phyloP scores from a whole-genome alignment of 2,329 filamentous ascomycete genomes.

The Septoria petroselini region DNA sequence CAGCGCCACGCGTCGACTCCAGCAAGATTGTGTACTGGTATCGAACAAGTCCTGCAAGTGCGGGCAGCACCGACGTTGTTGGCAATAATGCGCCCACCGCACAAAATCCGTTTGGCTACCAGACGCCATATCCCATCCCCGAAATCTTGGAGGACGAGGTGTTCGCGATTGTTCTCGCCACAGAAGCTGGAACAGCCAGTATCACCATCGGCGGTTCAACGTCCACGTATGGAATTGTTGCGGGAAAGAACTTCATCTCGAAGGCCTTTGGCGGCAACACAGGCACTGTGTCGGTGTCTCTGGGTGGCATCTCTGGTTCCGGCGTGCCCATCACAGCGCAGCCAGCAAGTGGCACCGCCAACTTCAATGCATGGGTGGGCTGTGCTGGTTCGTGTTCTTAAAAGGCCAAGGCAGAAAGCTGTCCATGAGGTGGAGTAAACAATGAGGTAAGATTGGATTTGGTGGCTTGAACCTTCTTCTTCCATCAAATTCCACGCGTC shows the following conservation, averaged over 20 bases:
- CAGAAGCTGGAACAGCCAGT: slow-evolving; percentile 35
- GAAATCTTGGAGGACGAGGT: slow-evolving; percentile 46
- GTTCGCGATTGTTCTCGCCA: slow-evolving; percentile 44
- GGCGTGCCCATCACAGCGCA: slow-evolving; percentile 38
- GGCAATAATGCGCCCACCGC: slow-evolving; percentile 26
- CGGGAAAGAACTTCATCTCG: slow-evolving; percentile 30
- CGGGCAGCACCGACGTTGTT: slow-evolving; percentile 42
- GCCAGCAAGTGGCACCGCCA: slow-evolving; percentile 24
- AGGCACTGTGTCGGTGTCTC: slow-evolving; percentile 43
- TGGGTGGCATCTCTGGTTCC: slow-evolving; percentile 35
- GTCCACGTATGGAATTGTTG: slow-evolving; percentile 22
- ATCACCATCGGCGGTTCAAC: slow-evolving; percentile 40
- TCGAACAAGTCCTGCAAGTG: slow-evolving; percentile 39
- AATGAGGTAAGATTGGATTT: not conserved
- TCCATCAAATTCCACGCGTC: not conserved
- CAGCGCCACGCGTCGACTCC: slow-evolving; percentile 25
- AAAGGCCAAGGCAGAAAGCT: not conserved
- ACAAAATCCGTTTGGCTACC: slow-evolving; percentile 37
- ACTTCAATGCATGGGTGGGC: slow-evolving; percentile 31
- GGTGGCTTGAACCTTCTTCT: not conserved
- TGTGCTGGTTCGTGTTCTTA: slow-evolving; percentile 15
- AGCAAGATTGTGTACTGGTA: slow-evolving; percentile 46
- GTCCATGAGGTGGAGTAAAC: not conserved
- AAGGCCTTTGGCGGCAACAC: slow-evolving; percentile 40
- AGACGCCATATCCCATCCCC: slow-evolving; percentile 26